These are phyloP conservation scores for Bruguiera parviflora DNA, from an alignment of 345 rosid genomes.

Conservation along the genomic window DNA sequence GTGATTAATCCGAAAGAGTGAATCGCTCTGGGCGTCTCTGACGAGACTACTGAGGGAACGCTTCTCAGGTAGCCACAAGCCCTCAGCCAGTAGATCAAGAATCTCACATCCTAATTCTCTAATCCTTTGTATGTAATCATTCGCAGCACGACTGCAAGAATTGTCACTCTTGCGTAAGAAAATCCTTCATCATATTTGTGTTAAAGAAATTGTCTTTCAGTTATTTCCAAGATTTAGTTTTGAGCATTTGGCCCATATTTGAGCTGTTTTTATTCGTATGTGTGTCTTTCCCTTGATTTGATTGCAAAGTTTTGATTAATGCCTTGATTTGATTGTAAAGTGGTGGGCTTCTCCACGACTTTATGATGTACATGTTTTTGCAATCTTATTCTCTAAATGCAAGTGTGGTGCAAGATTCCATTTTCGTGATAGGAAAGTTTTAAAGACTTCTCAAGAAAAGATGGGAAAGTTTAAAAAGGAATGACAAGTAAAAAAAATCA, in stretches of 20 bases:
- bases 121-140: slow-evolving; percentile 54
- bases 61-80: slow-evolving; percentile 46
- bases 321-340: background rate
- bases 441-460: background rate
- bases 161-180: background rate
- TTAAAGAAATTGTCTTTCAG: too few relatives aligned
- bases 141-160: slow-evolving; percentile 40
- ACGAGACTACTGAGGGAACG: slow-evolving; percentile 55
- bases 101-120: slow-evolving; percentile 60
- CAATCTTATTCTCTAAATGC: background rate
- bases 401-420: too few relatives aligned
- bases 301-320: background rate
- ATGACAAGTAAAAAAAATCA: too few relatives aligned
- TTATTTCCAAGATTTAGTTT: too few relatives aligned
- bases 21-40: slow-evolving; percentile 62
- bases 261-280: too few relatives aligned
- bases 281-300: too few relatives aligned
- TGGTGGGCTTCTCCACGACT: background rate
- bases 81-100: slow-evolving; percentile 71
- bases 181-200: too few relatives aligned
- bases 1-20: slow-evolving; percentile 70
- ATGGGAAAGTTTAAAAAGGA: too few relatives aligned
- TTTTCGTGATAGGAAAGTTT: slow-evolving; percentile 5
- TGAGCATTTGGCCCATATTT: too few relatives aligned
- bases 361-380: background rate